A percentile compares a stretch with the other conserved stretches of the same genome.
Conservation (phyloP, 2,329 filamentous ascomycete species). For the Fragosphaeria purpurea region DNA sequence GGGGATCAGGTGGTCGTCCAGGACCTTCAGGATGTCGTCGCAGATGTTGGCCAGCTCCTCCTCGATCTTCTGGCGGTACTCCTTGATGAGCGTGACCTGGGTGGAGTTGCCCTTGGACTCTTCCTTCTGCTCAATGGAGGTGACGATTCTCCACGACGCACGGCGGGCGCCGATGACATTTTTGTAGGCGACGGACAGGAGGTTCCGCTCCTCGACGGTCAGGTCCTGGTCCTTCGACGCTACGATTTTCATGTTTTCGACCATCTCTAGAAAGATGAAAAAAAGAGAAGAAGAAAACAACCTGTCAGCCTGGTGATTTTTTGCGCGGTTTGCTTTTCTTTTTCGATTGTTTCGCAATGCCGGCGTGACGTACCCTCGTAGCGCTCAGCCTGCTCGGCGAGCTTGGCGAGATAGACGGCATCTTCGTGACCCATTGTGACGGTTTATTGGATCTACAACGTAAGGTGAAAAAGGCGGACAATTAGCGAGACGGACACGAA, state of each 20-base stretch:
- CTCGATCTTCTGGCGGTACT: slow-evolving; percentile 98
- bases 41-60: slow-evolving; percentile 93
- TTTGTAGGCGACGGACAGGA: slow-evolving; percentile 97
- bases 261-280: slow-evolving; percentile 64
- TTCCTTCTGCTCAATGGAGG: slow-evolving; percentile 98
- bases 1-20: slow-evolving; percentile 87
- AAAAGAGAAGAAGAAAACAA: background rate
- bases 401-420: slow-evolving; percentile 98
- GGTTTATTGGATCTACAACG: slow-evolving; percentile 19
- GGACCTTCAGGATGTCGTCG: slow-evolving; percentile 88
- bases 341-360: background rate
- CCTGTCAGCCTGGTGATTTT: slow-evolving; percentile 7
- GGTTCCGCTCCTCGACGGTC: slow-evolving; percentile 92
- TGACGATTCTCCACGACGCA: slow-evolving; percentile 97
- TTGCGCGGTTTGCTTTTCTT: background rate
- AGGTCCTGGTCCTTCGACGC: slow-evolving; percentile 77
- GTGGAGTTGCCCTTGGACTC: slow-evolving; percentile 94
- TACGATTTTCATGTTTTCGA: slow-evolving; percentile 99
- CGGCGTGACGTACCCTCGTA: slow-evolving; percentile 72
- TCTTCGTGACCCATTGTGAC: slow-evolving; percentile 97
- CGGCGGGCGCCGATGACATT: slow-evolving; percentile 95
- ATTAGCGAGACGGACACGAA: background rate
- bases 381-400: slow-evolving; percentile 99
- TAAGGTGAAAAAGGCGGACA: background rate
- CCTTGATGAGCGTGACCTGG: slow-evolving; percentile 86